phyloP scores from a whole-genome alignment of 805 yeast species.

The Lachancea thermotolerans region DNA sequence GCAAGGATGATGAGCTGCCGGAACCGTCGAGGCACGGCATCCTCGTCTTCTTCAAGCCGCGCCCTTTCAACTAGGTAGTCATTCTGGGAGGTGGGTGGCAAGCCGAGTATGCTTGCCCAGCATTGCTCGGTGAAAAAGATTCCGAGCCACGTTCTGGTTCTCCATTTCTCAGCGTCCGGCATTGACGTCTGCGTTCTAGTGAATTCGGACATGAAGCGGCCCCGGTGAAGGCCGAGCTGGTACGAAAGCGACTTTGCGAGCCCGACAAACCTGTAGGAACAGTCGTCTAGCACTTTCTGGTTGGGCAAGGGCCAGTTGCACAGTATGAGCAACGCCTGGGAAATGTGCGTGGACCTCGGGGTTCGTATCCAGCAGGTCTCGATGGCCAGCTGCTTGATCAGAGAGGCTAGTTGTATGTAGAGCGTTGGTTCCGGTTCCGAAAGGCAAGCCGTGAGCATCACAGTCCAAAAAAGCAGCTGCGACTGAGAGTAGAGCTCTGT shows the following conservation, averaged over 20 bases:
- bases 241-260: conserved; percentile 77
- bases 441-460: conserved; percentile 75
- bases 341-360: conserved; percentile 88
- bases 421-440: conserved; percentile 83
- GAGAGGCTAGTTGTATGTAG: conserved; percentile 65
- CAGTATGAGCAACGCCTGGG: conserved; percentile 79
- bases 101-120: conserved; percentile 81
- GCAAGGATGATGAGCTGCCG: conserved; percentile 67
- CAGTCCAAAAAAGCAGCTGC: conserved; percentile 84
- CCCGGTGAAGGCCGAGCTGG: conserved; percentile 86
- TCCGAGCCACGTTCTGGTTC: conserved; percentile 89
- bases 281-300: conserved; percentile 85
- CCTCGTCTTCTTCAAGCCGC: conserved; percentile 45
- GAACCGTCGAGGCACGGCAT: conserved; percentile 56
- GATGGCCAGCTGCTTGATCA: conserved; percentile 80
- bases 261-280: conserved; percentile 82
- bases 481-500: conserved; percentile 76
- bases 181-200: conserved; percentile 82
- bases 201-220: conserved; percentile 84
- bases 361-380: conserved; percentile 92
- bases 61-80: conserved; percentile 80
- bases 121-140: conserved; percentile 83
- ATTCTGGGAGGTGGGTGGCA: conserved; percentile 80
- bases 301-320: conserved; percentile 92
- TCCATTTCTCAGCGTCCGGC: conserved; percentile 90